These are phyloP conservation scores for Candida namnaoensis DNA, from an alignment of 805 yeast genomes.

Conservation along the genomic window DNA sequence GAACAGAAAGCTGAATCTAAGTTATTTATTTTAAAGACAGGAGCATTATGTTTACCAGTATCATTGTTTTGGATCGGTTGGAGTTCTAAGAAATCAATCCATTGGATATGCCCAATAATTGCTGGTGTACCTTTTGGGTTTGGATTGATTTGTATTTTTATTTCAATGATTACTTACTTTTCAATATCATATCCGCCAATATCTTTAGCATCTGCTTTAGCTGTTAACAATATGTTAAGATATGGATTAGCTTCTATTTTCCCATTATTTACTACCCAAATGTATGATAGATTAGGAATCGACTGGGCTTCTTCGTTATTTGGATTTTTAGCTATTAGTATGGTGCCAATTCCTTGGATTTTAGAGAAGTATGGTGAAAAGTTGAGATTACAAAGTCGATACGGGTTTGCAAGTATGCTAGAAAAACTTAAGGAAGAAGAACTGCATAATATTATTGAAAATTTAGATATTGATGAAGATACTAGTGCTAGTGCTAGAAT, in stretches of 20 bases:
- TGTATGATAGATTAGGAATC: slow-evolving; percentile 62
- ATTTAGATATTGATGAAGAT: too few species aligned
- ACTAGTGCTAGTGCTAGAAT: too few species aligned
- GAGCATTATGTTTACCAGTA: slow-evolving; percentile 58
- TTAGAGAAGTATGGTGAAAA: slow-evolving; percentile 50
- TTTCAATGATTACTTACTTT: slow-evolving; percentile 61
- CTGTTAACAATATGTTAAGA: slow-evolving; percentile 78
- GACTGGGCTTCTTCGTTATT: slow-evolving; percentile 76
- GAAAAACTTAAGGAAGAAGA: too few species aligned
- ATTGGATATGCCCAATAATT: slow-evolving; percentile 70
- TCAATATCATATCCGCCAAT: slow-evolving; percentile 67
- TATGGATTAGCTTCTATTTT: slow-evolving; percentile 69
- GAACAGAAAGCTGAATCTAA: slow-evolving; percentile 54
- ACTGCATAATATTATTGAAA: too few species aligned
- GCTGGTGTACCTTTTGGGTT: slow-evolving; percentile 78
- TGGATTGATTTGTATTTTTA: slow-evolving; percentile 63
- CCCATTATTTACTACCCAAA: slow-evolving; percentile 80
- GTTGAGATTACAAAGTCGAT: slow-evolving; percentile 48
- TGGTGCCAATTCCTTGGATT: slow-evolving; percentile 71
- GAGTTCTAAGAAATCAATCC: slow-evolving; percentile 53
- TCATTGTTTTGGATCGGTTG: slow-evolving; percentile 78
- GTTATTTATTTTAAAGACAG: slow-evolving; percentile 54
- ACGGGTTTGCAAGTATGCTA: slow-evolving; percentile 52
- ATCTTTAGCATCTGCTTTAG: slow-evolving; percentile 78
- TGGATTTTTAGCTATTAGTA: slow-evolving; percentile 53